Evolutionary conservation across 345 rosid genomes (phyloP).

Genomic region (Eucalyptus caleyi): DNA sequence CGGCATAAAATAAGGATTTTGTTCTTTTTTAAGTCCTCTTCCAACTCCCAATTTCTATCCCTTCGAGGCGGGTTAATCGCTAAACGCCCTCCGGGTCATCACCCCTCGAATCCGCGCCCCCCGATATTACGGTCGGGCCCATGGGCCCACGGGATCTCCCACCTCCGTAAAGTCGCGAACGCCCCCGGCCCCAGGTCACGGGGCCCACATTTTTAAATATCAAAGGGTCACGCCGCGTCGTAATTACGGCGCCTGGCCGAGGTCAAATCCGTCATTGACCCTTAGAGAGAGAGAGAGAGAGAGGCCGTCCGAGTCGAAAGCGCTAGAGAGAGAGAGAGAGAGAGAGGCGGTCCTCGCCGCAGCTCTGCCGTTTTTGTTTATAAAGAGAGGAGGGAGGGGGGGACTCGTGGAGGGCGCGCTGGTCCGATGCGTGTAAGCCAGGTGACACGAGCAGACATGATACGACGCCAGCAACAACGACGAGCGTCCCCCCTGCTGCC

Average conservation of each 20-base stretch:
- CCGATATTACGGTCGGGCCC: neutral
- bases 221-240: neutral
- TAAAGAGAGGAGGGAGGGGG: neutral
- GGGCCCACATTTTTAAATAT: neutral
- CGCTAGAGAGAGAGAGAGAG: neutral
- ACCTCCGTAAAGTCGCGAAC: neutral
- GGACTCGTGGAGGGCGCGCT: constrained; percentile 38
- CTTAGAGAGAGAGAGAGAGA: neutral
- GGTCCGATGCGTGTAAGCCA: constrained; percentile 40
- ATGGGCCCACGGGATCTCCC: neutral
- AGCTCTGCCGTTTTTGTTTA: neutral
- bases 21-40: neutral
- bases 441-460: constrained; percentile 25
- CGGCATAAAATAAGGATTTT: neutral
- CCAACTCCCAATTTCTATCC: neutral
- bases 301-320: neutral
- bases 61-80: neutral
- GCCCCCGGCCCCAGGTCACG: neutral
- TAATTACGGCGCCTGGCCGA: neutral
- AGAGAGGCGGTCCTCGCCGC: neutral
- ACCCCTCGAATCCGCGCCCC: neutral
- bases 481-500: neutral
- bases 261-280: neutral
- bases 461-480: neutral
- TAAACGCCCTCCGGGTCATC: neutral